phyloP scores from a whole-genome alignment of 1,284 basidiomycete genomes.

The Ganoderma lucidum region DNA sequence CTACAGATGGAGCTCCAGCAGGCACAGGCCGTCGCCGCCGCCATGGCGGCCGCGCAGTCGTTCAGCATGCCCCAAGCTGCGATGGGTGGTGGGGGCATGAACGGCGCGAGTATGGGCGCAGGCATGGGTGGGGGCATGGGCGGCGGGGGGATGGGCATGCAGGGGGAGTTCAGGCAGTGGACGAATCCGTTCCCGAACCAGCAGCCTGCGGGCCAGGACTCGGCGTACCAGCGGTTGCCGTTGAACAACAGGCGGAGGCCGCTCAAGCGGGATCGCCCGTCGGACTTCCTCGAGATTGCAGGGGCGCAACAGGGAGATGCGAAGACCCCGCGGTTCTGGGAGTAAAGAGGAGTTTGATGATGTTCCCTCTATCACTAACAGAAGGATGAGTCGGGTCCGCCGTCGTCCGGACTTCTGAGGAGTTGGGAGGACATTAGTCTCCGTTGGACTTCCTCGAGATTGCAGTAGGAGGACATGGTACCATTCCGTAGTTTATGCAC shows the following conservation, averaged over 20 bases:
- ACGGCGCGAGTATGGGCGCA: constrained; percentile 20
- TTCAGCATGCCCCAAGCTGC: constrained; percentile 50
- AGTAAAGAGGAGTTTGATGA: constrained; percentile 46
- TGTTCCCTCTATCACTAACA: neutral
- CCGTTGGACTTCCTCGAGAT: constrained; percentile 86
- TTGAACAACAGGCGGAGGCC: constrained; percentile 79
- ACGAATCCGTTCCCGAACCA: constrained; percentile 65
- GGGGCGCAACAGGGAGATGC: constrained; percentile 60
- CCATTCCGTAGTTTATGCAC: neutral
- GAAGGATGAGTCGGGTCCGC: neutral
- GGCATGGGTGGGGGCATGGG: constrained; percentile 15
- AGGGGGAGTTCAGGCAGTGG: constrained; percentile 52
- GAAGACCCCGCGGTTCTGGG: constrained; percentile 80
- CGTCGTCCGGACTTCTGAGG: no score
- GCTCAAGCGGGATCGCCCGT: constrained; percentile 80
- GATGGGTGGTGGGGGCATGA: constrained; percentile 20
- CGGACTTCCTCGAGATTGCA: constrained; percentile 80
- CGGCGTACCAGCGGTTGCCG: constrained; percentile 84
- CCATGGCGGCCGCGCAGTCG: constrained; percentile 50
- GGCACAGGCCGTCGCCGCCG: constrained; percentile 71
- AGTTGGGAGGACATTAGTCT: no score
- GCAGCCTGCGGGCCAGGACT: constrained; percentile 72
- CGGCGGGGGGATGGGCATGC: constrained; percentile 34
- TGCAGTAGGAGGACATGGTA: constrained; percentile 39
- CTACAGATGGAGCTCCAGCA: constrained; percentile 80